These are phyloP conservation scores for Coniochaeta prunicola DNA, from an alignment of 2,329 filamentous ascomycete species.

Conservation along the genomic window DNA sequence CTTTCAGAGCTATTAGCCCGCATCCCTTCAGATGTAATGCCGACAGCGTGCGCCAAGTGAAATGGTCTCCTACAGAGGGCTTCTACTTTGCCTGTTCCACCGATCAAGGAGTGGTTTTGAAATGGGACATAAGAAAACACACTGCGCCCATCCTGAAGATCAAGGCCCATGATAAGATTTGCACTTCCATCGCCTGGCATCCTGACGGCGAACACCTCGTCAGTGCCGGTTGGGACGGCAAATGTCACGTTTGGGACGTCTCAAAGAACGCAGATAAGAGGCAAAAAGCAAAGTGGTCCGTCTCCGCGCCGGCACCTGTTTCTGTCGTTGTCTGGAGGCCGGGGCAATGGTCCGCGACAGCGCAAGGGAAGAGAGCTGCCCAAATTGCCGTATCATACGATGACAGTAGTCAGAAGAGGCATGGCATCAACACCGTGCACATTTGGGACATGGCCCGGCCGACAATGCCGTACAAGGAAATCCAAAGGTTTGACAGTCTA, in stretches of 20 bases:
- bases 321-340: slow-evolving; percentile 56
- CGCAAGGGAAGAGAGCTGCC: slow-evolving; percentile 50
- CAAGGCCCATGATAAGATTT: slow-evolving; percentile 54
- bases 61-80: slow-evolving; percentile 57
- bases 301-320: slow-evolving; percentile 54
- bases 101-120: slow-evolving; percentile 53
- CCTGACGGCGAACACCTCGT: slow-evolving; percentile 59
- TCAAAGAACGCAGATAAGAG: slow-evolving; percentile 52
- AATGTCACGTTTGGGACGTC: slow-evolving; percentile 60
- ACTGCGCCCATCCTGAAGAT: slow-evolving; percentile 48
- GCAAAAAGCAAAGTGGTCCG: slow-evolving; percentile 56
- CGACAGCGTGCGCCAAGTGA: slow-evolving; percentile 54
- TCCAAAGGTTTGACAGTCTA: slow-evolving; percentile 51
- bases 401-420: slow-evolving; percentile 43
- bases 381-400: slow-evolving; percentile 58
- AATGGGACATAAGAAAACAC: slow-evolving; percentile 56
- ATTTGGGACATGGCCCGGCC: slow-evolving; percentile 64
- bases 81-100: slow-evolving; percentile 58
- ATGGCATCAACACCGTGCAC: slow-evolving; percentile 52
- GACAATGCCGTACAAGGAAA: slow-evolving; percentile 59
- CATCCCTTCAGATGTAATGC: slow-evolving; percentile 42
- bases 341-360: slow-evolving; percentile 57
- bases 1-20: slow-evolving; percentile 34
- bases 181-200: slow-evolving; percentile 58
- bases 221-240: slow-evolving; percentile 55